Percentiles rank a stretch among this genome's conserved stretches.
These are phyloP conservation scores for Phlebopus sp. DNA, from an alignment of 1,284 basidiomycete species.

Conservation along the genomic window DNA sequence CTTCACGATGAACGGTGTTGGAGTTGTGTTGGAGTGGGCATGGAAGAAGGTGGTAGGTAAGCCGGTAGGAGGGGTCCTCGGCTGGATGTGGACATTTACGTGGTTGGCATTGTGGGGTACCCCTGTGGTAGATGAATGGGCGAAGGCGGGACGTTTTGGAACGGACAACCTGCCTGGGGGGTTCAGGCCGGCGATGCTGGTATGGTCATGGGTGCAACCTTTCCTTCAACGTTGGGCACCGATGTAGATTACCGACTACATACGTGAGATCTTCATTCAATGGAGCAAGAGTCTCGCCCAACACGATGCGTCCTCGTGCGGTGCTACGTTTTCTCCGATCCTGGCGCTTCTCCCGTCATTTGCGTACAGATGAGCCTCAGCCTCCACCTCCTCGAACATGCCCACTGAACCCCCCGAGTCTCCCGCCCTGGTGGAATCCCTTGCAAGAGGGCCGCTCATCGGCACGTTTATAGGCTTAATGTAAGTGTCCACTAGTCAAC, in stretches of 20 bases:
- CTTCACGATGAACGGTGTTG: constrained; percentile 54
- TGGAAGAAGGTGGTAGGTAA: constrained; percentile 42
- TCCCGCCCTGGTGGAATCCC: constrained; percentile 4
- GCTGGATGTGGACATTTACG: constrained; percentile 48
- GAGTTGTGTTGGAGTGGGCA: constrained; percentile 45
- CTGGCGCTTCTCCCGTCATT: no score
- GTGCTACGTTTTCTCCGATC: no score
- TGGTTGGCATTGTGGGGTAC: constrained; percentile 51
- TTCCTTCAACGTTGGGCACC: not conserved
- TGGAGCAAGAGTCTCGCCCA: no score
- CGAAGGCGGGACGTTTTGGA: constrained; percentile 37
- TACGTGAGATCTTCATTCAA: no score
- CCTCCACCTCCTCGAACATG: no score
- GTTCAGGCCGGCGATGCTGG: constrained; percentile 12
- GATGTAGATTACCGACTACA: no score
- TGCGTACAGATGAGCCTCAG: no score
- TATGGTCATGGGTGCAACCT: constrained; percentile 9
- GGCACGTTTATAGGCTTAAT: constrained; percentile 26
- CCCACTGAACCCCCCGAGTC: no score
- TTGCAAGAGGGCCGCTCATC: constrained; percentile 26
- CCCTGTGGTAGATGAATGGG: constrained; percentile 51
- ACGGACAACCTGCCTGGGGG: constrained; percentile 12
- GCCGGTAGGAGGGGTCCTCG: constrained; percentile 42
- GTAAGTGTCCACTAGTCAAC: constrained; percentile 14
- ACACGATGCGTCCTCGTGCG: no score